A percentile compares a stretch with the other conserved stretches of the same genome.
phyloP scores from a whole-genome alignment of 495 filamentous ascomycete species.

The Hypoxylon rickii region DNA sequence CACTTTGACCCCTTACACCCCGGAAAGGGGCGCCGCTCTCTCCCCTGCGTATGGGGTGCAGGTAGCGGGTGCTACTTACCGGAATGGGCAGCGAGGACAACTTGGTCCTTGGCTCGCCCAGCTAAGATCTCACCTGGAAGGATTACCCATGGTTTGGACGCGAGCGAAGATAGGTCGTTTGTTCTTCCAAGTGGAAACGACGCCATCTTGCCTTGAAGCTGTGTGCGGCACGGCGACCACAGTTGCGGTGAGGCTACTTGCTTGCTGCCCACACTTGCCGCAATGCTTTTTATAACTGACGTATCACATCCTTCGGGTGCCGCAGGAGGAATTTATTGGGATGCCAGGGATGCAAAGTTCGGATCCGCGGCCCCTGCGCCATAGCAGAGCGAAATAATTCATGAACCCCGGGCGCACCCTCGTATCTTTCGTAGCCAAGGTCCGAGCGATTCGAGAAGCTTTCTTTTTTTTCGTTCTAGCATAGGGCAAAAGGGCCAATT shows the following conservation, averaged over 20 bases:
- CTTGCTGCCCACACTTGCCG: neutral
- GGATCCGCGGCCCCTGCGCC: neutral
- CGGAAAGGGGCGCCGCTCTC: neutral
- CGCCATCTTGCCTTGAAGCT: neutral
- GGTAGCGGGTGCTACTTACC: slow-evolving; percentile 4
- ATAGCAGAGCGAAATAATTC: neutral
- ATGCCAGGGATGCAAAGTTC: neutral
- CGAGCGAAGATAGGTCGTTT: no score
- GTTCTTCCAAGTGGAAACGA: neutral
- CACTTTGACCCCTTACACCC: slow-evolving; percentile 4
- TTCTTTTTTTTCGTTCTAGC: neutral
- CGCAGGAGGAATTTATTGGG: neutral
- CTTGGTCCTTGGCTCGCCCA: neutral
- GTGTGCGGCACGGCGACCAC: no score
- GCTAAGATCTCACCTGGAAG: slow-evolving; percentile 1
- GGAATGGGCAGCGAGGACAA: slow-evolving; percentile 9
- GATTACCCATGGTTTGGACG: neutral
- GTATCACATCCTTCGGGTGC: neutral
- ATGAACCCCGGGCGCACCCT: neutral
- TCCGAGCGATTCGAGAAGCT: neutral
- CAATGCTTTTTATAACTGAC: neutral
- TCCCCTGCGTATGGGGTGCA: slow-evolving; percentile 19
- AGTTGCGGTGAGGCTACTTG: no score
- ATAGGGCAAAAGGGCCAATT: no score
- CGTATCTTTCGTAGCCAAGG: neutral